Conservation (phyloP, 2,329 filamentous ascomycete species). For the Myriangium duriaei region DNA sequence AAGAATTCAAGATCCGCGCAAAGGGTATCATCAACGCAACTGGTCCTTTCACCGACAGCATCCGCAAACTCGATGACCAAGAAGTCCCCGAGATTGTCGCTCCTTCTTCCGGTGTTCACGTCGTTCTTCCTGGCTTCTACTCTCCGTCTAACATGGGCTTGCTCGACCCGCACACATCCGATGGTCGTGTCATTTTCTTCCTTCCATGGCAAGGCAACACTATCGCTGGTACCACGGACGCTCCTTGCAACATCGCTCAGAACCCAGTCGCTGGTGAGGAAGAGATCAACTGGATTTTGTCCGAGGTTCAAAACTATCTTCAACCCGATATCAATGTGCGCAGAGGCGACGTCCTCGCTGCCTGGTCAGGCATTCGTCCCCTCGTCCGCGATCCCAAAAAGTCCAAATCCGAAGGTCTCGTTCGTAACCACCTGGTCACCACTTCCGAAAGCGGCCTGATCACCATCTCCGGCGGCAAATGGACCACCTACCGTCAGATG, state of each 20-base stretch:
- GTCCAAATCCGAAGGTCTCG: constrained; percentile 73
- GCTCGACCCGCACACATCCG: constrained; percentile 74
- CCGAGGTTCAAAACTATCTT: constrained; percentile 70
- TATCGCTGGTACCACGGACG: constrained; percentile 79
- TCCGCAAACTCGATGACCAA: constrained; percentile 73
- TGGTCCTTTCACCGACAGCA: constrained; percentile 74
- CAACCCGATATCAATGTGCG: constrained; percentile 75
- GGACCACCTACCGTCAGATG: constrained; percentile 91
- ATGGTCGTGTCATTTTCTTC: constrained; percentile 87
- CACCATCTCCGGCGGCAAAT: constrained; percentile 80
- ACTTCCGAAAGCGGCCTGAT: constrained; percentile 67
- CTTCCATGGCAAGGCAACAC: constrained; percentile 88
- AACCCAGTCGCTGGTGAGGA: constrained; percentile 70
- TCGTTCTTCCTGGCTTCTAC: constrained; percentile 79
- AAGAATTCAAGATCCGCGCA: constrained; percentile 60
- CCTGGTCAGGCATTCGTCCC: constrained; percentile 80
- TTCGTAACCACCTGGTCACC: constrained; percentile 74
- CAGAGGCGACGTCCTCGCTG: constrained; percentile 74
- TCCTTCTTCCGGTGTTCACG: constrained; percentile 72
- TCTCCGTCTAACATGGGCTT: constrained; percentile 76
- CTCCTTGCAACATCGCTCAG: constrained; percentile 56
- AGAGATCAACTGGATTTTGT: constrained; percentile 79
- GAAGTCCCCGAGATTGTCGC: constrained; percentile 65
- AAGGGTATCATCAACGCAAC: constrained; percentile 82
- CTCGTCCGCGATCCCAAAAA: constrained; percentile 78